These are phyloP conservation scores for Westerdykella aurantiaca DNA, from an alignment of 2,329 filamentous ascomycete species.

Conservation along the genomic window DNA sequence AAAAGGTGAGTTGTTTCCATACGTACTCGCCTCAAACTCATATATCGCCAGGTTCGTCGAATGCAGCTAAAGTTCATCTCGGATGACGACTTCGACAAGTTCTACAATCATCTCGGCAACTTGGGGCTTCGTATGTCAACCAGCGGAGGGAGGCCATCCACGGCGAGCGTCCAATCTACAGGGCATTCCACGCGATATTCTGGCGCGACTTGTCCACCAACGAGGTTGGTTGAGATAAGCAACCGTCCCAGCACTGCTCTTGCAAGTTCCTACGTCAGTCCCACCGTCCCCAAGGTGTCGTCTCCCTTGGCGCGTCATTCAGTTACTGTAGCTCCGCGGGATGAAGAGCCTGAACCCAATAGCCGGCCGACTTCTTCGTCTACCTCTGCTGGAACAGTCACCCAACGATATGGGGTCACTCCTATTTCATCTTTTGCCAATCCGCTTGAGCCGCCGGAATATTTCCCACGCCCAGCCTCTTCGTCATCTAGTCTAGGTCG, in stretches of 20 bases:
- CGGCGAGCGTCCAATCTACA: neutral
- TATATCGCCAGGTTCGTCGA: slow-evolving; percentile 34
- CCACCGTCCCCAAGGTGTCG: neutral
- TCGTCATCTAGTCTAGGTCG: slow-evolving; percentile 4
- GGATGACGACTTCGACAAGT: slow-evolving; percentile 33
- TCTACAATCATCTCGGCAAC: slow-evolving; percentile 26
- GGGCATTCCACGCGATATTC: too few species aligned
- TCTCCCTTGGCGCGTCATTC: neutral
- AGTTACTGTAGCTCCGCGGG: neutral
- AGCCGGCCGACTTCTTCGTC: too few species aligned
- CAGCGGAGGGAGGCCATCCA: slow-evolving; percentile 11
- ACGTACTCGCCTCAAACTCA: slow-evolving; percentile 8
- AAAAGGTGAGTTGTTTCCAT: slow-evolving; percentile 23
- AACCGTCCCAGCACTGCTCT: slow-evolving; percentile 20
- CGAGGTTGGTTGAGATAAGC: slow-evolving; percentile 20
- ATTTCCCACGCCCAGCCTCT: slow-evolving; percentile 23
- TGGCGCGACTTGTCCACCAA: slow-evolving; percentile 23
- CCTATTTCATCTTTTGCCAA: slow-evolving; percentile 2
- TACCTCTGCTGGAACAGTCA: too few species aligned
- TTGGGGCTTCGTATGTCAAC: slow-evolving; percentile 31
- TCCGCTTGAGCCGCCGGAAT: slow-evolving; percentile 21
- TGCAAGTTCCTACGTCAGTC: slow-evolving; percentile 1
- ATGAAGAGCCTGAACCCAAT: neutral
- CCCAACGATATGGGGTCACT: too few species aligned
- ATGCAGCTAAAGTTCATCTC: slow-evolving; percentile 42